Evolutionary conservation across 208 protist species (phyloP).

Genomic region (Blastocrithidia nonstop): DNA sequence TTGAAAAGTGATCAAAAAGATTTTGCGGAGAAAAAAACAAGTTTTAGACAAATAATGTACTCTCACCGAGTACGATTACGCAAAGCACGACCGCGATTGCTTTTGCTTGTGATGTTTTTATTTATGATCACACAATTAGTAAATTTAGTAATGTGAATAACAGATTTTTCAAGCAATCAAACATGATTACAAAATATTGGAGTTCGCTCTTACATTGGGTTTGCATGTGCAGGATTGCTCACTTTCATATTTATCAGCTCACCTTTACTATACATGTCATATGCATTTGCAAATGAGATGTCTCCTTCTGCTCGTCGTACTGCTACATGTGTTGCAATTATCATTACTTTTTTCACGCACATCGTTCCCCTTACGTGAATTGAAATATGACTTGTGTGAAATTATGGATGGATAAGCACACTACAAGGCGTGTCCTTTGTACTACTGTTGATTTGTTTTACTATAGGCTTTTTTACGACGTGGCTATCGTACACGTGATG

Average conservation of each 20-base stretch:
- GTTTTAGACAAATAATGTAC: too few relatives aligned
- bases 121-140: constrained; percentile 32
- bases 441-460: constrained; percentile 36
- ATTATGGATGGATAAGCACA: constrained; percentile 29
- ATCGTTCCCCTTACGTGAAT: constrained; percentile 61
- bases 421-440: constrained; percentile 59
- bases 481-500: constrained; percentile 73
- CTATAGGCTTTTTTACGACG: constrained; percentile 46
- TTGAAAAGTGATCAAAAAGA: too few relatives aligned
- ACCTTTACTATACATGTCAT: constrained; percentile 64
- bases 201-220: constrained; percentile 39
- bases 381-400: constrained; percentile 52
- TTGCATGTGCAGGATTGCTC: constrained; percentile 26
- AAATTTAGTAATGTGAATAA: constrained; percentile 43
- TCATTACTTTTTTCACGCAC: constrained; percentile 45
- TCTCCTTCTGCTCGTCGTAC: constrained; percentile 38
- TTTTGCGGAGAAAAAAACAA: too few relatives aligned
- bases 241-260: constrained; percentile 23
- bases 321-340: constrained; percentile 18
- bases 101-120: constrained; percentile 39
- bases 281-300: constrained; percentile 49
- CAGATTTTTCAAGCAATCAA: constrained; percentile 13
- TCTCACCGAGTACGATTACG: constrained; percentile 5
- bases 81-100: constrained; percentile 19
- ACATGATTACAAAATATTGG: constrained; percentile 6